Evolutionary conservation across 768 basidiomycete genomes (phyloP), one percentile per base, ranked within the genome.

Genomic region (Tulasnella sp.): DNA sequence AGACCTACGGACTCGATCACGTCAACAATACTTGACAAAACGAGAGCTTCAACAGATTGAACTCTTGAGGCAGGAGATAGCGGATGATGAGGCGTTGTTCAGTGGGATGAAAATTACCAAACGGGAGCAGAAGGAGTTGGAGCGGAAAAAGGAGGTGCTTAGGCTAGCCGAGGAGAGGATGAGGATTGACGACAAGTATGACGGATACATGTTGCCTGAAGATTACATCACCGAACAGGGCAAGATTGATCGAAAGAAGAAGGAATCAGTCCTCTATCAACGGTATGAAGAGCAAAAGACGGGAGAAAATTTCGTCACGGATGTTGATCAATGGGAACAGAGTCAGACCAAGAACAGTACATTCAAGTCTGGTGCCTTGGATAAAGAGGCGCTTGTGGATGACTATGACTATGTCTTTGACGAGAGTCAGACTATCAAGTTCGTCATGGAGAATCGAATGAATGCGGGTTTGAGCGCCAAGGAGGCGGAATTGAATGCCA

Each of bases 191-290:
- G 95, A 99, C 69, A 89, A 86, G 56, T 88, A 74, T 67, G 95
- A 99, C 55, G 93, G 93, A 6, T 99, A 99, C 63, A 81, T 83
- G 67, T 75, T 98, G 37, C 95, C 95, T 0, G 95, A 98, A 58
- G 95, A 98, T 65, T 99, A 99, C 63, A 75, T 98, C 59, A 99
- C 95, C 0, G 93, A 93, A 60, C 91, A 96, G 64, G 95, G 95
- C 25, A 95, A 92, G 68, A 90, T 99, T 54, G 92, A 98, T 74
- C 83, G 79, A 68, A 91, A 95, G 72, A 89, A 87, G 68, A 91
- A 95, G 62, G 78, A 90, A 63, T 83, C 83, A 57, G 91, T 84
- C 0, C 65, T 99, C 45, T 96, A 95, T 64, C 76, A 84, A 59
- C 88, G 95, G 33, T 98, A 99, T 61, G 87, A 95, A 61, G 95